Percentiles rank a stretch among this genome's conserved stretches.
Conservation (phyloP, 2,329 filamentous ascomycete genomes). For the Trichoderma brevicompactum region DNA sequence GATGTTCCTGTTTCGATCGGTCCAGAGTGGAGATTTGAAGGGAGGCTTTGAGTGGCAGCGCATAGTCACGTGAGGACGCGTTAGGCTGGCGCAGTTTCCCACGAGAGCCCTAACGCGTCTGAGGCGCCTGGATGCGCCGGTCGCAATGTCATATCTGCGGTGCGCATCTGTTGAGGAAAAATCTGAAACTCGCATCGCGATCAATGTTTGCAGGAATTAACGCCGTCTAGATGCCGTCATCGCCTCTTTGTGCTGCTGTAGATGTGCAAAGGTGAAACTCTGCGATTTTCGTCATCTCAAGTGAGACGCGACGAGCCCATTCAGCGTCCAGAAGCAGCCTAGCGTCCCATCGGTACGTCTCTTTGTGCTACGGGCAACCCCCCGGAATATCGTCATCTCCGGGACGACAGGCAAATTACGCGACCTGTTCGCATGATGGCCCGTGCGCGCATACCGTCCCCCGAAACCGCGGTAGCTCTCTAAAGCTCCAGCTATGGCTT, state of each 20-base stretch:
- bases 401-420: conserved; percentile 39
- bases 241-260: conserved; percentile 4
- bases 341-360: conserved; percentile 18
- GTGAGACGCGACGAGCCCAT: conserved; percentile 32
- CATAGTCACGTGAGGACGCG: conserved; percentile 28
- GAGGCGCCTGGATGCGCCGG: conserved; percentile 1
- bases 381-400: conserved; percentile 41
- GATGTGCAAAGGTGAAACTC: conserved; percentile 19
- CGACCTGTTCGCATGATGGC: conserved; percentile 31
- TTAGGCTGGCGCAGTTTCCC: conserved; percentile 21
- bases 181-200: neutral
- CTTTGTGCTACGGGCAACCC: conserved; percentile 22
- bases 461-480: conserved; percentile 21
- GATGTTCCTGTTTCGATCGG: conserved; percentile 1
- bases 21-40: conserved; percentile 14
- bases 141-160: neutral
- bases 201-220: neutral
- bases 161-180: neutral
- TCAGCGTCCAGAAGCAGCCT: conserved; percentile 19
- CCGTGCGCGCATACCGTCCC: conserved; percentile 36
- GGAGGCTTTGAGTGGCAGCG: neutral
- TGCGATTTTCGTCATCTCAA: conserved; percentile 4
- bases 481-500: conserved; percentile 16
- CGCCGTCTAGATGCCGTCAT: neutral
- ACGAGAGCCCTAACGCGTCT: conserved; percentile 23